Base-by-base conservation (phyloP, 306 rosid genomes). In the Trifolium fragiferum region DNA sequence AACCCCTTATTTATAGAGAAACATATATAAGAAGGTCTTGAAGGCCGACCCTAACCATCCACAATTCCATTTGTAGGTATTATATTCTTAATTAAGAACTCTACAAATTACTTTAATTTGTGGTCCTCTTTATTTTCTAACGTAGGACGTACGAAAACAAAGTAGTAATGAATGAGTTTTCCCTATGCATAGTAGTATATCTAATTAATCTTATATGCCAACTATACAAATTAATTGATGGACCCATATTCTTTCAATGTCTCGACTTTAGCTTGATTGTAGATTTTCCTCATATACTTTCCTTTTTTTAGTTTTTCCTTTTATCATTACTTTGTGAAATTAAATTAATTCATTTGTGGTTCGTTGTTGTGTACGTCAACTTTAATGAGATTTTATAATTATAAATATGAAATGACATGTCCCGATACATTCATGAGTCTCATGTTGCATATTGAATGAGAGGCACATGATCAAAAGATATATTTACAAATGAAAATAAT, bases 111-210 rank as follows among this genome's bases (percentile, higher is more conserved):
- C 25, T 3, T 3, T 7, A 7, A 46, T 19, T 3, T 11, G 85
- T 80, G 87, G 88, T 88, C 88, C 92, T 72, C 2, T 57, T 3
- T n/a, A n/a, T n/a, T n/a, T 66, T 62, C 74, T 71, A 41, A 37
- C 81, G 72, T 55, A 72, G 41, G 47, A 62, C 74, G 65, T 71
- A 80, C 21, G 80, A 59, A 81, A 76, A 66, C 16, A 13, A 40
- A 10, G 5, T 50, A 9, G 18, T 61, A 9, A 40, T 66, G 72
- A 78, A 80, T 81, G 65, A 81, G 46, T 20, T 70, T 76, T 47
- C 55, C 19, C 10, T 16, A 20, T 66, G 73, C 69, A 55, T 57
- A 16, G 60, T 78, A 78, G n/a, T n/a, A n/a, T n/a, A n/a, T n/a
- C n/a, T 20, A 3, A 21, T 15, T 21, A 55, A 55, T 55, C 30